Base-by-base conservation (phyloP, 192 early-diverging fungal species). In the Ramicandelaber brevisporus region DNA sequence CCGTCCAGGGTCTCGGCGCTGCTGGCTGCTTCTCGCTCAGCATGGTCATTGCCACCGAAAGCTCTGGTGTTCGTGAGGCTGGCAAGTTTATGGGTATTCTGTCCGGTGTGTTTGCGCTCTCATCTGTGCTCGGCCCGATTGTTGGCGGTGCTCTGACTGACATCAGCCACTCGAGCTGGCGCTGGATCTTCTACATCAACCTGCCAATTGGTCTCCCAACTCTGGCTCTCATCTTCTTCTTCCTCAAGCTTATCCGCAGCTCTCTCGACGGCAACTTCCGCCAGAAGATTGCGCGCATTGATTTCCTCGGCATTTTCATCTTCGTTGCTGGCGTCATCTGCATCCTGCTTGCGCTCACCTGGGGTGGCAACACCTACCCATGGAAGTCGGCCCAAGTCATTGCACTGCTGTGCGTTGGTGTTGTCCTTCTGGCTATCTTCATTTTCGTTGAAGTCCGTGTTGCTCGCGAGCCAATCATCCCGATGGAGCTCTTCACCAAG, bases 311-410 rank as follows among this genome's bases (percentile, higher is more conserved):
- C 20, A 56, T 46, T 6, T 6, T 58, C 6, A 30, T 65, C 22
- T 34, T 60, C 28, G 14, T 44, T 12, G 46, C 44, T 1, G 37
- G 40, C 16, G 47, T 48, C 18, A 22, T 68, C 16, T 38, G 47
- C 7, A 30, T 68, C 15, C 41, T 53, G 3, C 51, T 69, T 34
- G 66, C 55, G 13, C 41, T 69, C 13, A 65, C 61, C 33, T 59
- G 53, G 39, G 66, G 64, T 30, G 64, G 60, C 14, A 57, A 57
- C 14, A 36, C 56, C 5, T 59, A 57, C 29, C 46, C 52, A 1
- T 86, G 80, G 82, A 53, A 46, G 10, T 56, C 59, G 2, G 53
- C 59, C 11, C 33, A 61, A 5, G 55, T 74, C 9, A 68, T 71
- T 19, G 42, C 36, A 9, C 41, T 58, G 23, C 27, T 70, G 20